Conservation (phyloP, 2,329 filamentous ascomycete species). For the Sporothrix protearum region DNA sequence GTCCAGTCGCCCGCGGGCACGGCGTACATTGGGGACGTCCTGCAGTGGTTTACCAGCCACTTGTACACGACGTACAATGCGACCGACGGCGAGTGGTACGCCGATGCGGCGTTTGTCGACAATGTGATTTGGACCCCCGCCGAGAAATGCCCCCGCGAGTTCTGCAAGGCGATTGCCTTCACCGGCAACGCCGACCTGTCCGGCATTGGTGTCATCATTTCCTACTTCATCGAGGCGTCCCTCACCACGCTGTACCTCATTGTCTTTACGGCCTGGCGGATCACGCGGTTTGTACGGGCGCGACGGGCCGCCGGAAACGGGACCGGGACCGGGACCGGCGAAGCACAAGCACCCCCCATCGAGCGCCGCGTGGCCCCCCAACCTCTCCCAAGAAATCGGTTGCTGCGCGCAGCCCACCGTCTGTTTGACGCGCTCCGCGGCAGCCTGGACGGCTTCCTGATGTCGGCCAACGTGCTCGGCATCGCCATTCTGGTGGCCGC, state of each 20-base stretch:
- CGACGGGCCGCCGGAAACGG: not conserved
- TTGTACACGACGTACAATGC: conserved; percentile 18
- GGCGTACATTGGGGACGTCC: conserved; percentile 3
- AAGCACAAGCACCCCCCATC: too few relatives aligned
- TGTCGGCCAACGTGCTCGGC: conserved; percentile 24
- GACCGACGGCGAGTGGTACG: conserved; percentile 8
- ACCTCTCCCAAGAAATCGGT: not conserved
- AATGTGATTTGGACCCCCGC: conserved; percentile 23
- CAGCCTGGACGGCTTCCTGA: conserved; percentile 31
- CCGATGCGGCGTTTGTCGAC: conserved; percentile 18
- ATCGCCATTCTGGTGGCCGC: conserved; percentile 28
- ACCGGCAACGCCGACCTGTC: conserved; percentile 29
- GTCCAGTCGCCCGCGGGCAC: conserved; percentile 5
- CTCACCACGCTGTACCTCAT: conserved; percentile 26
- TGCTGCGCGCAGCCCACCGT: conserved; percentile 21
- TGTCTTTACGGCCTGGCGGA: conserved; percentile 24
- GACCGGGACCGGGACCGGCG: too few relatives aligned
- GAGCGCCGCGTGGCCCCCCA: not conserved
- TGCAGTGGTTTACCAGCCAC: conserved; percentile 20
- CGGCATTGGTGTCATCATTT: conserved; percentile 28
- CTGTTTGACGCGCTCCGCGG: conserved; percentile 32
- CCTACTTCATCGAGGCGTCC: conserved; percentile 28
- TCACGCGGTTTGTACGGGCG: not conserved
- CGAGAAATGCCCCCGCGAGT: conserved; percentile 19
- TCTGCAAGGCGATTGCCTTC: conserved; percentile 29